These are phyloP conservation scores for Cladophialophora exuberans DNA, from an alignment of 2,329 filamentous ascomycete species.

Conservation along the genomic window DNA sequence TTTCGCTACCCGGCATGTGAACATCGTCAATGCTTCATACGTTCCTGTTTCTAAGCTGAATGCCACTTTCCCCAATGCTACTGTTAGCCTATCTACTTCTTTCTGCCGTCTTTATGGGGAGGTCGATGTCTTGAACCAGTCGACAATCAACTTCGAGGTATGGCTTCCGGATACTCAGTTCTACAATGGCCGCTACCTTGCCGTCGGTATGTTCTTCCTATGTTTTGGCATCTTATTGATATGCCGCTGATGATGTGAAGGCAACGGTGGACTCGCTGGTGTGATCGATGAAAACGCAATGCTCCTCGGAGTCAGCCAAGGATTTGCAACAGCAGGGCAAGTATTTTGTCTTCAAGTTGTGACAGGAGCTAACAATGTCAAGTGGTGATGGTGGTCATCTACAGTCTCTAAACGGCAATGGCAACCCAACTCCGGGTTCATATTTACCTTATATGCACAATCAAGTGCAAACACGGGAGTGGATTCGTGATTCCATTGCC, in stretches of 20 bases:
- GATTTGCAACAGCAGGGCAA: background rate
- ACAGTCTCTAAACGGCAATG: background rate
- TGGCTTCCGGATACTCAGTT: constrained; percentile 37
- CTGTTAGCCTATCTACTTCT: no score
- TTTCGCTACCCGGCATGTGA: no score
- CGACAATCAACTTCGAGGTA: no score
- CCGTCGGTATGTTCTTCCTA: constrained; percentile 39
- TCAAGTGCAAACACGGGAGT: background rate
- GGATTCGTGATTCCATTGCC: background rate
- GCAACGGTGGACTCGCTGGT: background rate
- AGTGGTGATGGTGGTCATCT: background rate
- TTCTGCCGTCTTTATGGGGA: no score
- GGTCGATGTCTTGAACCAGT: no score
- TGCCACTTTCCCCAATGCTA: no score
- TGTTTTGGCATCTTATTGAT: constrained; percentile 11
- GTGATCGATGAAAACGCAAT: background rate
- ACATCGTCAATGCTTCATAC: no score
- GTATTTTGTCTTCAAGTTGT: no score
- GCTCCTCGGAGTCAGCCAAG: background rate
- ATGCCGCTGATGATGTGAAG: no score
- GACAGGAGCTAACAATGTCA: no score
- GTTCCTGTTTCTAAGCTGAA: no score
- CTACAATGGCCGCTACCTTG: constrained; percentile 46
- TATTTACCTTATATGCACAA: background rate
- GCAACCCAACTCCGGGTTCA: background rate